Base-by-base conservation (phyloP, 2,329 filamentous ascomycete genomes). In the Fusarium xylarioides region DNA sequence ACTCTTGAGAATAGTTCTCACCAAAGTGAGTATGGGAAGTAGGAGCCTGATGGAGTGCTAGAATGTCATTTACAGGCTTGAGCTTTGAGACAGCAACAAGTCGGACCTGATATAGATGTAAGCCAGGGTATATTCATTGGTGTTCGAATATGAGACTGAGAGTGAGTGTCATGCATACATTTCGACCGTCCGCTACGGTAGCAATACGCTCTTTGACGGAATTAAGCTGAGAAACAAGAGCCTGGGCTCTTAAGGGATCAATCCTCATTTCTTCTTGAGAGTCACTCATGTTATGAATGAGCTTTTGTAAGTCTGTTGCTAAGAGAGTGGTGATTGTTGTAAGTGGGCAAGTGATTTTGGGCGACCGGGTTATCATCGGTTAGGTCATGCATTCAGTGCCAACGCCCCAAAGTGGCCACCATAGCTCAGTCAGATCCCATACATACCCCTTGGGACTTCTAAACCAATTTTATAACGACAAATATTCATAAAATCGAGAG, bases 61-160 rank as follows among this genome's bases (percentile, higher is more conserved):
- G 87, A 77, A 99, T 93, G 81, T 99, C 96, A 78, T 93, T 93
- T 66, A 91, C 94, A 19, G 96, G 95, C 84, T 99, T 98, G 74
- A 98, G 88, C 83, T 99, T 99, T 44, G 95, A 98, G 55, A 99
- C 96, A 34, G 96, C 95, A 46, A 99, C 95, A 43, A 99, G 88
- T 52, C 96, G 92, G 71, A 95, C 89, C 91, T 94, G 60, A 30
- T 23, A 8, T 15, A 49, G 42, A 63, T 78, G 66, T 79, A 44
- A 79, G 77, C 66, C 58, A 54, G 55, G 32, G n/a, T 46, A 46
- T 40, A n/a, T 34, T 38, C 30, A 21, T 43, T 28, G 34, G 28
- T 46, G 35, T 38, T 54, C 40, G 15, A 38, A 54, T 47, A 44
- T 49, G 37, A 43, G 47, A 19, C 37, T 46, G 43, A 40, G 43